Evolutionary conservation across 345 rosid species (phyloP), one percentile per base, ranked within the genome.

Genomic region (Gossypium mustelinum): DNA sequence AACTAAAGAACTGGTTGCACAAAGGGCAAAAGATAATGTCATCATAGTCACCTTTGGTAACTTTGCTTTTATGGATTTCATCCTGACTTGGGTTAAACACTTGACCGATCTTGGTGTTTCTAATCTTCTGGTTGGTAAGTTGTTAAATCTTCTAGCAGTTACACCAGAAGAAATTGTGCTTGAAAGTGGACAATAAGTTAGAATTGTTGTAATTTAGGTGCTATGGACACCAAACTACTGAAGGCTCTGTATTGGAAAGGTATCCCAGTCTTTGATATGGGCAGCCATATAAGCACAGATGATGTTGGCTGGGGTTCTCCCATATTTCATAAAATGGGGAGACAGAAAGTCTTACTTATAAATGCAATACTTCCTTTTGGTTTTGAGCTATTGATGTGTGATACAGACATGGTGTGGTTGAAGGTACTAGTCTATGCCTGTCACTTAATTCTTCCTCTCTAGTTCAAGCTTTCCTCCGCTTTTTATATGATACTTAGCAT

Each of bases 221-320:
- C 98, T 25, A 86, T 95, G 99, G 99, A 95, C 79, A 90, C 92
- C 63, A 89, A 93, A 82, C 83, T 93, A 47, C 76, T 93, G 87
- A 86, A 95, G 84, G 97, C 94, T 78, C 81, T 95, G 87, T 93
- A 95, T 81, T 91, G 97, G 99, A 90, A 86, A 89, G 98, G 99
- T 12, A 73, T 95, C 83, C 99, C 99, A 4, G 99, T 87, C 74
- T 95, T 95, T 79, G 99, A 95, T 81, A 95, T 95, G 99, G 98
- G 89, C 68, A 95, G 98, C 84, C 98, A 89, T 76, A 86, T 95
- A 94, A 93, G 97, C 79, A 87, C 98, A 16, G 75, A 84, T 51
- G 99, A 95, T 84, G 97, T 93, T 48, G 99, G 99, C 16, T 95
- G 99, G 99, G 99, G 99, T n/a, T 84, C 97, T 25, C 94, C 97